phyloP scores from a whole-genome alignment of 768 basidiomycete genomes.

The Dictyophora rubrovolvata region DNA sequence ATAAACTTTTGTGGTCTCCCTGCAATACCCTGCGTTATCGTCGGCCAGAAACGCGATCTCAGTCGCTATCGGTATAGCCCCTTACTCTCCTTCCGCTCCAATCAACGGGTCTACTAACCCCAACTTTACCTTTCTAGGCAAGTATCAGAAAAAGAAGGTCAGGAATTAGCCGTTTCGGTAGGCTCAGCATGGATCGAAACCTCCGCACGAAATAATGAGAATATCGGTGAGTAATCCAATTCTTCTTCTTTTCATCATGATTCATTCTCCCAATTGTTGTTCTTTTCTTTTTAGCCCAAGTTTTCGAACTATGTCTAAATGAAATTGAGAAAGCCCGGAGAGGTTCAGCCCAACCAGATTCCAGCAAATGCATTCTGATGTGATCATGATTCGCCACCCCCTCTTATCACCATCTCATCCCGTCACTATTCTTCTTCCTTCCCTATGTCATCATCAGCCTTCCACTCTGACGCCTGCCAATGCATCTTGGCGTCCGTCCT shows the following conservation, averaged over 20 bases:
- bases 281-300: slow-evolving; percentile 47
- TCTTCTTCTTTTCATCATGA: slow-evolving; percentile 2
- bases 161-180: slow-evolving; percentile 60
- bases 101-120: slow-evolving; percentile 17
- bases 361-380: not conserved
- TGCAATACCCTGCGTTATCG: slow-evolving; percentile 86
- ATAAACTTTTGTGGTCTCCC: slow-evolving; percentile 74
- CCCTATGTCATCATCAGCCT: not conserved
- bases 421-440: not conserved
- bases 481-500: not conserved
- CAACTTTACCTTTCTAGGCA: slow-evolving; percentile 25
- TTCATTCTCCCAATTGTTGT: not conserved
- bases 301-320: slow-evolving; percentile 73
- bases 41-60: slow-evolving; percentile 87
- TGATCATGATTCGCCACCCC: not conserved
- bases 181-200: slow-evolving; percentile 81
- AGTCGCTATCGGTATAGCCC: slow-evolving; percentile 47
- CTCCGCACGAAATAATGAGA: slow-evolving; percentile 76
- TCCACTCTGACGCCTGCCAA: not conserved
- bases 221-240: slow-evolving; percentile 61
- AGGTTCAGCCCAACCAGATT: not conserved
- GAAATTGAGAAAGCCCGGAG: slow-evolving; percentile 58
- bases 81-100: slow-evolving; percentile 2
- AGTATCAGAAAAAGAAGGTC: slow-evolving; percentile 18
- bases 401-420: not conserved